Conservation (phyloP, 2,329 filamentous ascomycete species). For the Elsinoe ampelina region DNA sequence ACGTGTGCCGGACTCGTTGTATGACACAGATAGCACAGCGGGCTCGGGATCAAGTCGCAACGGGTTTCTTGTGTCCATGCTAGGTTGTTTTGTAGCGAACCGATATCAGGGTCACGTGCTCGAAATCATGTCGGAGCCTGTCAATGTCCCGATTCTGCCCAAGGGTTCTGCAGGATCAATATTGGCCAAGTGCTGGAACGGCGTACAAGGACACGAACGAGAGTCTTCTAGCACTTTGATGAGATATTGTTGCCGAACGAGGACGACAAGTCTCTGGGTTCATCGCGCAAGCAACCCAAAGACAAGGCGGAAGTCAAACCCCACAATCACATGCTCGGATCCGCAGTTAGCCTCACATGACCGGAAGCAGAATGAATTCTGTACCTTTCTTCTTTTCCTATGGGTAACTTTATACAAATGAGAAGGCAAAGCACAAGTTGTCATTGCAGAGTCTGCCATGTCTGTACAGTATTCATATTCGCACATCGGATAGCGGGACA, state of each 20-base stretch:
- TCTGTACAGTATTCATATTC: not conserved
- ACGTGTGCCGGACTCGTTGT: constrained; percentile 75
- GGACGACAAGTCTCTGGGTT: not conserved
- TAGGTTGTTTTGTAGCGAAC: not conserved
- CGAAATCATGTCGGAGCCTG: not conserved
- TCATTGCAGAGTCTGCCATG: too few relatives aligned
- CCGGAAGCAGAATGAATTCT: too few relatives aligned
- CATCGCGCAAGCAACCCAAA: too few relatives aligned
- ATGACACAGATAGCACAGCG: constrained; percentile 70
- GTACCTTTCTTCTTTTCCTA: too few relatives aligned
- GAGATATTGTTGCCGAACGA: not conserved
- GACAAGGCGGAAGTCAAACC: not conserved
- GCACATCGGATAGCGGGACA: not conserved
- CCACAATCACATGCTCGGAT: constrained; percentile 2
- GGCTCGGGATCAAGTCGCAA: constrained; percentile 70
- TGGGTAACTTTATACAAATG: too few relatives aligned
- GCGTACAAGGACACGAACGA: too few relatives aligned
- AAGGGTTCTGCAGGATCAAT: not conserved
- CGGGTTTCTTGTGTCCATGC: constrained; percentile 84
- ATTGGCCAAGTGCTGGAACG: too few relatives aligned
- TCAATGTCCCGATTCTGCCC: not conserved
- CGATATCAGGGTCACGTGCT: not conserved
- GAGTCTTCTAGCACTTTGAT: too few relatives aligned
- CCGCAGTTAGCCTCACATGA: not conserved
- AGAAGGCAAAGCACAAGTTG: too few relatives aligned